Conservation (phyloP, 108 stramenopile species). For the Cyclotella baltica region DNA sequence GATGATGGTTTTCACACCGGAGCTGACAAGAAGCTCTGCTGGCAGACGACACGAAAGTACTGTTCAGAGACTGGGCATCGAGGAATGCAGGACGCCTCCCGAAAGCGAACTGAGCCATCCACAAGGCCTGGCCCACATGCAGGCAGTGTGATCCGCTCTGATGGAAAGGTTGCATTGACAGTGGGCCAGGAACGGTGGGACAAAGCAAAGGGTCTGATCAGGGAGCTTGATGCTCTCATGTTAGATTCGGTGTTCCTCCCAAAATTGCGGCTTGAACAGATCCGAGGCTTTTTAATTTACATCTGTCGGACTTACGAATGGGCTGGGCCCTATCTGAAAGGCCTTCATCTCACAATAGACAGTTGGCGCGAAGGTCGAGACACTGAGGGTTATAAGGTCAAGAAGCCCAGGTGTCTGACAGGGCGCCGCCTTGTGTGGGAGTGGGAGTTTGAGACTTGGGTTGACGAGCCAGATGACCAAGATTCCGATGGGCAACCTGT, state of each 20-base stretch:
- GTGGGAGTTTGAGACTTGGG: slow-evolving; percentile 23
- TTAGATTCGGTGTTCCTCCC: not conserved
- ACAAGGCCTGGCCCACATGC: not conserved
- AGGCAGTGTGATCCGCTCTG: not conserved
- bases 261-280: slow-evolving; percentile 6
- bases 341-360: slow-evolving; percentile 58
- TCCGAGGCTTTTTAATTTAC: slow-evolving; percentile 55
- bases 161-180: not conserved
- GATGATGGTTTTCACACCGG: not conserved
- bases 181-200: not conserved
- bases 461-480: not conserved
- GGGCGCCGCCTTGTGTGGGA: not conserved
- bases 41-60: not conserved
- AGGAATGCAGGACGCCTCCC: slow-evolving; percentile 8
- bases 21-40: not conserved
- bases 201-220: not conserved
- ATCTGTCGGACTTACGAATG: slow-evolving; percentile 43
- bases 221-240: not conserved
- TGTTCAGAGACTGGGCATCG: not conserved
- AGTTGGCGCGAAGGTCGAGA: slow-evolving; percentile 44
- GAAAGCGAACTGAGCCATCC: not conserved
- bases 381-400: slow-evolving; percentile 33
- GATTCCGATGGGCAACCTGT: not conserved
- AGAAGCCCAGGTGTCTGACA: too few species aligned
- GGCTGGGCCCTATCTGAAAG: slow-evolving; percentile 57